Percentiles rank a stretch among this genome's conserved stretches.
Evolutionary conservation across 768 basidiomycete species (phyloP).

Genomic region (Cystofilobasidium bisporidii): DNA sequence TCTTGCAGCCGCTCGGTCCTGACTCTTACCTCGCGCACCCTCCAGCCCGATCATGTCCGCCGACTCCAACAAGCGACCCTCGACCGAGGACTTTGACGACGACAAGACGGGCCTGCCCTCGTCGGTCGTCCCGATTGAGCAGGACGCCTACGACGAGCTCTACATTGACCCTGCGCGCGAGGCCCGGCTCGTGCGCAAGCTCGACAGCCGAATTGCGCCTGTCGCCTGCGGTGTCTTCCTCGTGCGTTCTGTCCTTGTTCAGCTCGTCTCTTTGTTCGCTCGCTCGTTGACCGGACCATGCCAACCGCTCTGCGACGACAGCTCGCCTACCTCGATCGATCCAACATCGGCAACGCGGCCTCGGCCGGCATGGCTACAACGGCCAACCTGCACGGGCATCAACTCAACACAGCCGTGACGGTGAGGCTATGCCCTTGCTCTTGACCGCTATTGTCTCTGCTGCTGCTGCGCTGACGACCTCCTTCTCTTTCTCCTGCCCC

Average conservation of each 20-base stretch:
- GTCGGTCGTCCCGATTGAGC: neutral
- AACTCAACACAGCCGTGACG: conserved; percentile 29
- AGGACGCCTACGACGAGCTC: neutral
- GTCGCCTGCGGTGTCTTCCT: conserved; percentile 7
- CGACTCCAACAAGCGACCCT: neutral
- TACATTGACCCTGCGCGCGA: conserved; percentile 18
- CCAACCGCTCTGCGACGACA: no score
- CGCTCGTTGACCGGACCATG: no score
- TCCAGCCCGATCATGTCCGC: neutral
- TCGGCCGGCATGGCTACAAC: conserved; percentile 2
- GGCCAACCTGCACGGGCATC: conserved; percentile 22
- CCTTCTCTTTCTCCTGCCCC: no score
- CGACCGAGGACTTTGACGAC: conserved; percentile 5
- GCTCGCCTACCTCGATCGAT: conserved; percentile 16
- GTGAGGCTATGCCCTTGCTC: no score
- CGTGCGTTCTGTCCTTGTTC: no score
- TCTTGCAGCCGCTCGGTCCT: no score
- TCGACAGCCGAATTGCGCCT: conserved; percentile 8
- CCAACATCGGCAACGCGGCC: conserved; percentile 23
- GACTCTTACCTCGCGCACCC: no score
- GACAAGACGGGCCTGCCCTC: neutral
- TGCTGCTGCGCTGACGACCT: no score
- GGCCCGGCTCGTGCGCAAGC: conserved; percentile 8
- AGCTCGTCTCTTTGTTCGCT: no score
- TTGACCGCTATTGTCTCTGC: conserved; percentile 37